Evolutionary conservation across 305 asterid species (phyloP), one percentile per base, ranked within the genome.

Genomic region (Rubia tinctorum): DNA sequence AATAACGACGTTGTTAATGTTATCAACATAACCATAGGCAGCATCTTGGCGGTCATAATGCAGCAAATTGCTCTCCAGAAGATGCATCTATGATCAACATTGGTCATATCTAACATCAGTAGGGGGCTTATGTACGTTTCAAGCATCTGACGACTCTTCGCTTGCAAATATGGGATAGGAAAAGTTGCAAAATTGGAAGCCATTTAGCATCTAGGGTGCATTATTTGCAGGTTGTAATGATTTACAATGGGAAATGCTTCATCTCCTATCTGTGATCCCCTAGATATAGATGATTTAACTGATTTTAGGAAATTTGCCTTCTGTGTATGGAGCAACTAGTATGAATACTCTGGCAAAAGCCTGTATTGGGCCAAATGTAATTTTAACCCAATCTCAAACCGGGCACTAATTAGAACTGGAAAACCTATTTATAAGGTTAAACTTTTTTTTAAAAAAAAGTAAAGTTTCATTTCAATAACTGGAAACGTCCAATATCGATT

Each of bases 21-120:
- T 63, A 85, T 93, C 79, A 93, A 93, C 86, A 83, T 93, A 84
- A 87, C 92, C 1, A 75, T 85, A 76, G 98, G 97, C 74, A 89
- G 92, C 87, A 81, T 87, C 39, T 80, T 91, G 76, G 97, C 98
- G 1, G 83, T 93, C 69, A 56, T 89, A 63, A 86, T 92, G 88
- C 98, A 84, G 85, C 95, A 78, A 78, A 69, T 85, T 49, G 10
- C 84, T 18, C 85, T 86, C 69, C 87, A 75, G 53, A 83, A 71
- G 34, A 78, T 42, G 68, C 44, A 49, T 45, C 47, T 76, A 22
- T 78, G 67, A 39, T 39, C 65, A 2, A 27, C 20, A 23, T 1
- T 13, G 25, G 42, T 59, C 68, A 71, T 18, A 55, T 42, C 53
- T 40, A 59, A 55, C 56, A 40, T 56, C 53, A 55, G 10, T 15